Evolutionary conservation across 2,329 filamentous ascomycete genomes (phyloP).

Genomic region (Aureobasidium namibiae): DNA sequence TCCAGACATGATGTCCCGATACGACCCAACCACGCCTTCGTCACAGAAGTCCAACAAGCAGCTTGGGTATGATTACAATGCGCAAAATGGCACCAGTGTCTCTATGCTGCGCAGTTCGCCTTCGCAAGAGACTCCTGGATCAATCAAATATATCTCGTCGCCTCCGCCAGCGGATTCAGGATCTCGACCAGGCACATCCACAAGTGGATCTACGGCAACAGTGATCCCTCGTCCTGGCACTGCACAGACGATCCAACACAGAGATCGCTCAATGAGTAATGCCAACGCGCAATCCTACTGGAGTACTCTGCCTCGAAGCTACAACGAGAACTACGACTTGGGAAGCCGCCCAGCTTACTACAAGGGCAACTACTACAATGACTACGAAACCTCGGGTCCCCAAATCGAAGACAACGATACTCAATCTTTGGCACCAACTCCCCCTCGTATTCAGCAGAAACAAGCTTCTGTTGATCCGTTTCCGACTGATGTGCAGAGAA

Average conservation of each 20-base stretch:
- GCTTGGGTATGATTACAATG: neutral
- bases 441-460: neutral
- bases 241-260: neutral
- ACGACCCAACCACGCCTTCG: neutral
- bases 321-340: neutral
- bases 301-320: neutral
- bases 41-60: neutral
- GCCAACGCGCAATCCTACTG: neutral
- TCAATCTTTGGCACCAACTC: neutral
- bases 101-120: neutral
- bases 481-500: neutral
- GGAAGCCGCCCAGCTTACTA: neutral
- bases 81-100: neutral
- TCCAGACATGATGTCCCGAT: neutral
- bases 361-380: neutral
- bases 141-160: neutral
- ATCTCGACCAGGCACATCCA: neutral
- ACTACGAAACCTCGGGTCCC: neutral
- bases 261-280: neutral
- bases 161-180: neutral
- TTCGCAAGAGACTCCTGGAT: neutral
- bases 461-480: slow-evolving; percentile 5
- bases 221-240: neutral
- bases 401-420: neutral
- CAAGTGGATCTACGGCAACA: neutral